Evolutionary conservation across 2,329 filamentous ascomycete species (phyloP).

Genomic region (Exophiala xenobiotica): DNA sequence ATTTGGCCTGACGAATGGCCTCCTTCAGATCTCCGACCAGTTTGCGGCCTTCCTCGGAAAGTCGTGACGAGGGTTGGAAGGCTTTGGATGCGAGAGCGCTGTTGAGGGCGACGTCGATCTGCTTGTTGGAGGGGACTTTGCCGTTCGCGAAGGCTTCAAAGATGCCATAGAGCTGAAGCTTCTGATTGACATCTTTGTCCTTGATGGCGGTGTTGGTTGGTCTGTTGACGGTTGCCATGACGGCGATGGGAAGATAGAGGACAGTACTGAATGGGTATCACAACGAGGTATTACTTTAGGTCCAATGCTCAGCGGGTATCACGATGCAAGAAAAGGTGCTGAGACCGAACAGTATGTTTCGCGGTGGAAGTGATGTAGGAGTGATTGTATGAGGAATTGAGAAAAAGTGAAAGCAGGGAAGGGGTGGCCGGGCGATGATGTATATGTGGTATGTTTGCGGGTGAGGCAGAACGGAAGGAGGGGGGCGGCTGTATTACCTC

Average conservation of each 20-base stretch:
- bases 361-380: not conserved
- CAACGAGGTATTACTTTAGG: conserved; percentile 6
- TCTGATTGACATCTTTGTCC: conserved; percentile 81
- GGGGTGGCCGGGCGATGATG: not conserved
- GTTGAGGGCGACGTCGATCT: conserved; percentile 93
- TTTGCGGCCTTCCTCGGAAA: conserved; percentile 78
- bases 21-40: conserved; percentile 74
- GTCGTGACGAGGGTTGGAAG: conserved; percentile 69
- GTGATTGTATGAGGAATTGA: conserved; percentile 4
- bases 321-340: conserved; percentile 5
- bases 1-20: conserved; percentile 81
- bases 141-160: conserved; percentile 74
- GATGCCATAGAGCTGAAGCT: conserved; percentile 82
- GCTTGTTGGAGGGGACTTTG: conserved; percentile 92
- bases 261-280: conserved; percentile 19
- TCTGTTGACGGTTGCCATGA: conserved; percentile 59
- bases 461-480: not conserved
- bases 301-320: conserved; percentile 21
- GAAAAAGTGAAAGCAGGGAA: not conserved
- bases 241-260: conserved; percentile 2
- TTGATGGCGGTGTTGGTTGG: conserved; percentile 72
- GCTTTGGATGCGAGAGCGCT: conserved; percentile 73
- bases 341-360: not conserved
- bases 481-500: not conserved
- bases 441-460: not conserved